A percentile compares a stretch with the other conserved stretches of the same genome.
Conservation (phyloP, 1,139 yeast genomes). For the Saccharomyces pastorianus region DNA sequence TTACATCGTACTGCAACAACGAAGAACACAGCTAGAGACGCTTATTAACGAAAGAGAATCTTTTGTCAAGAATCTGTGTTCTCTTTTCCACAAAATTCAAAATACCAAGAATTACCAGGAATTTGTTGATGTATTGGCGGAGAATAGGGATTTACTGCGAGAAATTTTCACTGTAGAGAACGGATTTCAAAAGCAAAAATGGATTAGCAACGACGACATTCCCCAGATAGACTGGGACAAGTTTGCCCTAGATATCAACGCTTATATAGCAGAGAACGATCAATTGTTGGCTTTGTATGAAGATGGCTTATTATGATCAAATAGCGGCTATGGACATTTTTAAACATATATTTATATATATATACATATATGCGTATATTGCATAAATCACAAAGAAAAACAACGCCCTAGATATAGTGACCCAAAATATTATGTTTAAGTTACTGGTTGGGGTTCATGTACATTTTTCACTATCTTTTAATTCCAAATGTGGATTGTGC, state of each 20-base stretch:
- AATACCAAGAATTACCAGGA: slow-evolving; percentile 29
- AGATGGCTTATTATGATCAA: slow-evolving; percentile 14
- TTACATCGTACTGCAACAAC: slow-evolving; percentile 19
- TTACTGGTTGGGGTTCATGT: neutral
- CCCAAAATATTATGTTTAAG: neutral
- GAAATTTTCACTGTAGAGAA: slow-evolving; percentile 28
- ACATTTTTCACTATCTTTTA: neutral
- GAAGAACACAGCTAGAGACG: slow-evolving; percentile 17
- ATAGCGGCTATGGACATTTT: neutral
- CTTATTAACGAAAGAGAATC: slow-evolving; percentile 16
- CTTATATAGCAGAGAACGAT: slow-evolving; percentile 20
- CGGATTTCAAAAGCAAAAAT: slow-evolving; percentile 31
- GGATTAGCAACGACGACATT: slow-evolving; percentile 36
- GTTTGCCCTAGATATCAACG: slow-evolving; percentile 24
- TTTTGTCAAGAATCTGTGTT: slow-evolving; percentile 21
- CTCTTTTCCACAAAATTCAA: slow-evolving; percentile 23
- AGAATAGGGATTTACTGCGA: slow-evolving; percentile 20
- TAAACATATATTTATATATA: neutral
- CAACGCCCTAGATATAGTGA: neutral
- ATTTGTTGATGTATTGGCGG: slow-evolving; percentile 24
- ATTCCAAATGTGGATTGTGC: neutral
- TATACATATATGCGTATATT: neutral
- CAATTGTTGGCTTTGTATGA: slow-evolving; percentile 15
- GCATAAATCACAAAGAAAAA: neutral
- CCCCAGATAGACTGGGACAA: slow-evolving; percentile 41